Evolutionary conservation across 805 yeast species (phyloP), one percentile per base, ranked within the genome.

Genomic region (Candida ulmi): DNA sequence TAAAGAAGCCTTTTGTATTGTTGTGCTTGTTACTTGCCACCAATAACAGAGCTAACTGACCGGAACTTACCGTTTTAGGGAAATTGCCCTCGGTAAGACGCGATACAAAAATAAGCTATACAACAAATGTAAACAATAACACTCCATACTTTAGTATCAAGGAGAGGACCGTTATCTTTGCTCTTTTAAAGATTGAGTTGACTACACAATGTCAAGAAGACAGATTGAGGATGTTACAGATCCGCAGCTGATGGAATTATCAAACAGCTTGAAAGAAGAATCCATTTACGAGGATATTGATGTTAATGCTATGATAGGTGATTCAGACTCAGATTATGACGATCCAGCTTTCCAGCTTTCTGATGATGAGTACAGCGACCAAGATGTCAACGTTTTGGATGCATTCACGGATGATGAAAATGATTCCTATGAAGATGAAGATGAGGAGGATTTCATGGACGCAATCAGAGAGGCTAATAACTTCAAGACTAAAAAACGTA

Each of bases 401-500:
- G 70, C 68, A 2, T 47, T 71, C 31, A 45, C 41, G 9, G 57
- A 46, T 12, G 71, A 64, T 24, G 61, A 57, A 30, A 67, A 57
- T 4, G 66, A 58, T 4, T 56, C 55, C 7, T 59, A 62, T 18
- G 69, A 65, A 28, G 71, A 64, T 41, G 69, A 59, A 33, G 63
- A 62, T 38, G 73, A 66, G 39, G 59, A 58, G 18, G 67, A 63
- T 43, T 76, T 82, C 45, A 66, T 74, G 62, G 78, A 82, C 54
- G 83, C 83, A 1, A 66, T 84, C 39, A 66, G 86, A 53, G 80
- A 72, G 40, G 91, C 87, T 0, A 73, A 78, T 34, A 80, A 80
- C 47, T 79, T 83, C 60, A 74, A 69, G 48, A 65, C 68, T 1
- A 77, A 70, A 50, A 64, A 38, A 55, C 58, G 44, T 62, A 51